Percentiles rank a stretch among this genome's conserved stretches.
Evolutionary conservation across 495 filamentous ascomycete genomes (phyloP).

Genomic region (Annulohypoxylon stygium): DNA sequence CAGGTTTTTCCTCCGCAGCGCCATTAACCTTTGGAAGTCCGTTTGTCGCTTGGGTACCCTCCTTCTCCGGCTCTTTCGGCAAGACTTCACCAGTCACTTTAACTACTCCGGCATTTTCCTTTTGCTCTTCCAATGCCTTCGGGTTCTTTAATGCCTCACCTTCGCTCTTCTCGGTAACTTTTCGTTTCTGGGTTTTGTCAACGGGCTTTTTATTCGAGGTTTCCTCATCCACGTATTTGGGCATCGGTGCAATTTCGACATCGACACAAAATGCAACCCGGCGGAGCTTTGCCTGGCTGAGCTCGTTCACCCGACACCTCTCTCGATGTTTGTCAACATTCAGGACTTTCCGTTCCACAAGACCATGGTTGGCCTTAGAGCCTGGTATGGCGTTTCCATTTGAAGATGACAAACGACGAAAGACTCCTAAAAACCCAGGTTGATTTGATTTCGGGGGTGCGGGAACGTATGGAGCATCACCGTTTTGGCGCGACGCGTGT

Average conservation of each 20-base stretch:
- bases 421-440: constrained; percentile 82
- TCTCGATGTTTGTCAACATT: constrained; percentile 87
- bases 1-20: constrained; percentile 34
- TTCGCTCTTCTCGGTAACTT: constrained; percentile 76
- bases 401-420: constrained; percentile 84
- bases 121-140: constrained; percentile 68
- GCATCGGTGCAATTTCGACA: constrained; percentile 87
- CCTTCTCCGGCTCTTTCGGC: constrained; percentile 52
- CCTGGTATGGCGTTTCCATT: constrained; percentile 60
- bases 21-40: constrained; percentile 50
- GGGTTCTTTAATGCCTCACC: constrained; percentile 75
- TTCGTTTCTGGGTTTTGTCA: constrained; percentile 72
- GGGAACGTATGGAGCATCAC: constrained; percentile 73
- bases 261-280: constrained; percentile 96
- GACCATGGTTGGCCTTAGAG: constrained; percentile 60
- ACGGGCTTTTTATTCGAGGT: constrained; percentile 49
- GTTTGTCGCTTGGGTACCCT: constrained; percentile 40
- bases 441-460: constrained; percentile 73
- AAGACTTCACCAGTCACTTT: constrained; percentile 60
- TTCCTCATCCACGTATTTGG: constrained; percentile 66
- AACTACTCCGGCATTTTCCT: constrained; percentile 57
- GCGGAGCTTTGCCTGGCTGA: constrained; percentile 83
- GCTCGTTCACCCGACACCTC: constrained; percentile 80
- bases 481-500: constrained; percentile 62
- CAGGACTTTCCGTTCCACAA: constrained; percentile 83